Base-by-base conservation (phyloP, 345 rosid species). In the Moringa oleifera region DNA sequence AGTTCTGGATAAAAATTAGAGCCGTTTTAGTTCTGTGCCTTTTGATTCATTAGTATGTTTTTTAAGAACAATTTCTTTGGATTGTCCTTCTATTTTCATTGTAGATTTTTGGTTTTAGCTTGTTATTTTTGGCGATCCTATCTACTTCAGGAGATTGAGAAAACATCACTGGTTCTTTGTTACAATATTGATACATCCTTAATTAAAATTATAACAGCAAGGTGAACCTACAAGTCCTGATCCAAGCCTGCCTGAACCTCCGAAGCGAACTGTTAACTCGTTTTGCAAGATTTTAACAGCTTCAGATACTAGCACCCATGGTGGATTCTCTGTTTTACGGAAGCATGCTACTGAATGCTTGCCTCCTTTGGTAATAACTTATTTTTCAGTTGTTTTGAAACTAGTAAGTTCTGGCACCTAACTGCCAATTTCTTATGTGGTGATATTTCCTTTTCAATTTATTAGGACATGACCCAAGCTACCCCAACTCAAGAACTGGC, bases 301-400 rank as follows among this genome's bases (percentile, higher is more conserved):
- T 70, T 86, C 97, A 23, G 97, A 91, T 63, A 91, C 96, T 12
- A 91, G 97, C 79, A 91, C 97, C 45, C 96, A 91, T 72, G 97
- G 97, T 62, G 97, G 97, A 37, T 91, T 91, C 76, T 91, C 97
- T 63, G 94, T 91, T 73, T 88, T 88, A 19, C 76, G 90, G 53
- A 91, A 85, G 78, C 93, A 91, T 25, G 97, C 97, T 6, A 85
- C 82, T 7, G 97, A 88, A 63, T 86, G 96, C 70, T 69, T 91
- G 31, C 96, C 96, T 58, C 79, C 77, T 6, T 70, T 90, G 89
- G 96, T 88, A 77, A 53, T 20, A 5, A 25, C 18, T 53, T 16
- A 22, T 46, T 41, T n/a, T 1, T 41, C 9, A 41, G 13, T 41
- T 41, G 37, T 12, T 23, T 41, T 12, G 3, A 19, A 6, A n/a